These are phyloP conservation scores for Paradendryphiella salina DNA, from an alignment of 2,329 filamentous ascomycete genomes.

Conservation along the genomic window DNA sequence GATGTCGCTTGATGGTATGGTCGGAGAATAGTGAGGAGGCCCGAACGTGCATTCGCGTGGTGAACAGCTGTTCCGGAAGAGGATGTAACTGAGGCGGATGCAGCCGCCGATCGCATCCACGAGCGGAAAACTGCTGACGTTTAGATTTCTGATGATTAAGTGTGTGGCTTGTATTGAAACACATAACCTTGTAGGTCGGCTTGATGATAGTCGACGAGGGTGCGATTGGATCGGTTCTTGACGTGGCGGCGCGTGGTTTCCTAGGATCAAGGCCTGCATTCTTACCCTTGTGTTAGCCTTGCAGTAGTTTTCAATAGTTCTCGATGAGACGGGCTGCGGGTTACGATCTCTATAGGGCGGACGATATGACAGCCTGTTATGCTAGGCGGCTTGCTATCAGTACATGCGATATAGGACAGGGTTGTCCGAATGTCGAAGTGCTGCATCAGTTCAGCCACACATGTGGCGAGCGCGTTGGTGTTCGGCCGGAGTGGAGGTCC, in stretches of 20 bases:
- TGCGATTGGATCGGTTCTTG: constrained; percentile 13
- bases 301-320: constrained; percentile 16
- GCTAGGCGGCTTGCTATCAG: constrained; percentile 5
- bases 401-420: constrained; percentile 1
- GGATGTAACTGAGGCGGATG: constrained; percentile 9
- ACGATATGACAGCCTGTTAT: constrained; percentile 2
- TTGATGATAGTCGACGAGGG: neutral
- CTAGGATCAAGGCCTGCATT: constrained; percentile 3
- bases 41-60: constrained; percentile 21
- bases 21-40: constrained; percentile 31
- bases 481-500: neutral
- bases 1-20: constrained; percentile 13
- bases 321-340: constrained; percentile 2
- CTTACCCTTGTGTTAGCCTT: constrained; percentile 6
- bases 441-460: constrained; percentile 4
- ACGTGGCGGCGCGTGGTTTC: constrained; percentile 1
- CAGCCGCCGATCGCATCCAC: constrained; percentile 16
- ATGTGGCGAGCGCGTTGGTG: neutral
- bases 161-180: constrained; percentile 17
- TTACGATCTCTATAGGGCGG: constrained; percentile 4
- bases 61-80: constrained; percentile 9
- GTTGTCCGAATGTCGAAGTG: neutral
- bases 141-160: constrained; percentile 24
- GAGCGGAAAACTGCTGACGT: constrained; percentile 2
- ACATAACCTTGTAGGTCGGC: neutral